Conservation (phyloP, 257 asterid species). For the Solanum tarapatanum region DNA sequence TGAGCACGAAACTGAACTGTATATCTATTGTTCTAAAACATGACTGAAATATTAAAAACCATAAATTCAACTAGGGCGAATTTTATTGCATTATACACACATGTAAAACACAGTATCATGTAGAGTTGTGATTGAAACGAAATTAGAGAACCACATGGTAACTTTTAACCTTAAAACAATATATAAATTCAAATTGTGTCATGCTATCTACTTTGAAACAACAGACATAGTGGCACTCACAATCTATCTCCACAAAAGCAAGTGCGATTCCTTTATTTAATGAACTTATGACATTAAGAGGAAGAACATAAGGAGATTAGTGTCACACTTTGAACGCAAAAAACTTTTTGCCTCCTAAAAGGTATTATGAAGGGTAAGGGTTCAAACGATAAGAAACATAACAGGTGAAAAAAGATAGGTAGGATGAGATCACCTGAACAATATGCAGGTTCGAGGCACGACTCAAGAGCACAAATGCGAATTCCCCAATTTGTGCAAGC, state of each 20-base stretch:
- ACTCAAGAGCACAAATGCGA: slow-evolving; percentile 87
- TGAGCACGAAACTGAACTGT: not conserved
- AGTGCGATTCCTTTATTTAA: not conserved
- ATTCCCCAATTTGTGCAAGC: slow-evolving; percentile 96
- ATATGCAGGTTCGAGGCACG: slow-evolving; percentile 87
- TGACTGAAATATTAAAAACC: not conserved
- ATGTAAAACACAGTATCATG: not conserved
- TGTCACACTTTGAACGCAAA: not conserved
- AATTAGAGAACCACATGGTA: not conserved
- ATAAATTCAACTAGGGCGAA: not conserved
- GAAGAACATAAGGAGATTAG: not conserved
- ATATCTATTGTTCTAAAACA: not conserved
- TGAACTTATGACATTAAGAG: not conserved
- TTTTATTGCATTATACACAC: not conserved
- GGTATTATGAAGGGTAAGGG: not conserved
- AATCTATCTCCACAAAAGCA: not conserved
- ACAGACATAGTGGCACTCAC: not conserved
- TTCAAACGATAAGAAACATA: not conserved
- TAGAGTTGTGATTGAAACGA: not conserved
- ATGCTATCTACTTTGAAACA: not conserved
- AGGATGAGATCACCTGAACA: slow-evolving; percentile 49
- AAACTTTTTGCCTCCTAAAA: not conserved
- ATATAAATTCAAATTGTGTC: not conserved
- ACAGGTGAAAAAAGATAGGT: not conserved
- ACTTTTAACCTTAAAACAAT: not conserved